phyloP scores from a whole-genome alignment of 441 rosid species.

The Aleurites moluccanus region DNA sequence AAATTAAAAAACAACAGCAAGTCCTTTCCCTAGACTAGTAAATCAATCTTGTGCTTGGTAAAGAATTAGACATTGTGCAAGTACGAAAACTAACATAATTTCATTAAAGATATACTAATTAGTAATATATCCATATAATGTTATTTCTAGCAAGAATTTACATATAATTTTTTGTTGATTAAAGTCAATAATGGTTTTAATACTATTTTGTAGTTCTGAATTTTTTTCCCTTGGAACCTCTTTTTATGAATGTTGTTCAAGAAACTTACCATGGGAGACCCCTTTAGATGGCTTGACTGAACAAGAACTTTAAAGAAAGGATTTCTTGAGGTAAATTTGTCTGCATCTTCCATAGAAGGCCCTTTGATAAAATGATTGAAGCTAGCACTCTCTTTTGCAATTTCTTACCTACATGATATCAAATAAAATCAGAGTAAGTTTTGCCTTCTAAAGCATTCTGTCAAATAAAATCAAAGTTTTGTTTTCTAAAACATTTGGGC shows the following conservation, averaged over 20 bases:
- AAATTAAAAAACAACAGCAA: too few species aligned
- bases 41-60: too few species aligned
- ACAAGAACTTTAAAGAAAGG: not conserved
- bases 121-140: too few species aligned
- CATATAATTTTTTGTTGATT: not conserved
- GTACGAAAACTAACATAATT: too few species aligned
- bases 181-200: not conserved
- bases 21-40: too few species aligned
- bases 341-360: not conserved
- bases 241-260: not conserved
- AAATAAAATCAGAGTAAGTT: not conserved
- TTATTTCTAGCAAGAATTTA: too few species aligned
- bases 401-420: not conserved
- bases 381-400: not conserved
- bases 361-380: too few species aligned
- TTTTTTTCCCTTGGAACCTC: too few species aligned
- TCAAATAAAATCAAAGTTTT: not conserved
- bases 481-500: too few species aligned
- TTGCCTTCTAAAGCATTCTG: not conserved
- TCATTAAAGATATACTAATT: too few species aligned
- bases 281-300: not conserved
- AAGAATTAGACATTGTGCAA: too few species aligned
- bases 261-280: not conserved
- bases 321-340: not conserved
- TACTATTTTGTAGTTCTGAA: not conserved